Conservation (phyloP, 2,329 filamentous ascomycete species). For the Plenodomus biglobosus region DNA sequence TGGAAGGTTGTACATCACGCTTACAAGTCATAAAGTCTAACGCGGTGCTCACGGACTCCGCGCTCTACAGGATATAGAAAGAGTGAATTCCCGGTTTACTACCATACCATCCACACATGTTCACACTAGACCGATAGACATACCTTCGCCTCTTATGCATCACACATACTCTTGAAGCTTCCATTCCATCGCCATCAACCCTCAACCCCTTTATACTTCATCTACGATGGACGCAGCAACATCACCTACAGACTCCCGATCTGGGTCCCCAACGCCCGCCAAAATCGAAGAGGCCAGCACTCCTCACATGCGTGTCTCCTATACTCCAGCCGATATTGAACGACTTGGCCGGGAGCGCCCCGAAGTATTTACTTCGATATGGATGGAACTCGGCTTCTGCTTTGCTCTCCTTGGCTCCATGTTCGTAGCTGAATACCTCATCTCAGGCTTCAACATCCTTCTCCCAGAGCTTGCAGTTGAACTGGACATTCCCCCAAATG, state of each 20-base stretch:
- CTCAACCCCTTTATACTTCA: neutral
- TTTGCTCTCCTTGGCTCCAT: constrained; percentile 64
- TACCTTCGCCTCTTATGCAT: neutral
- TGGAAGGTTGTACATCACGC: constrained; percentile 14
- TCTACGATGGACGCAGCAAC: neutral
- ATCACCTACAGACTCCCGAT: neutral
- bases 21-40: constrained; percentile 3
- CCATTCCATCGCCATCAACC: neutral
- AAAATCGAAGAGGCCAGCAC: constrained; percentile 19
- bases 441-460: constrained; percentile 72
- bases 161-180: neutral
- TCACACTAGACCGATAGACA: neutral
- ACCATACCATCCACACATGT: neutral
- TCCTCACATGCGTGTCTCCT: constrained; percentile 14
- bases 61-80: constrained; percentile 12
- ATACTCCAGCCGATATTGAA: constrained; percentile 51
- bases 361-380: constrained; percentile 54
- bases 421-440: constrained; percentile 70
- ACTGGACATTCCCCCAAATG: constrained; percentile 67
- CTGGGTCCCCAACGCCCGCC: neutral
- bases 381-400: constrained; percentile 64
- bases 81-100: constrained; percentile 2
- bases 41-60: constrained; percentile 19
- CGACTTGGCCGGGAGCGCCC: constrained; percentile 65
- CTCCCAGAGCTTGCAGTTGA: constrained; percentile 64